Evolutionary conservation across 2,329 filamentous ascomycete species (phyloP).

Genomic region (Apiospora rasikravindrae): DNA sequence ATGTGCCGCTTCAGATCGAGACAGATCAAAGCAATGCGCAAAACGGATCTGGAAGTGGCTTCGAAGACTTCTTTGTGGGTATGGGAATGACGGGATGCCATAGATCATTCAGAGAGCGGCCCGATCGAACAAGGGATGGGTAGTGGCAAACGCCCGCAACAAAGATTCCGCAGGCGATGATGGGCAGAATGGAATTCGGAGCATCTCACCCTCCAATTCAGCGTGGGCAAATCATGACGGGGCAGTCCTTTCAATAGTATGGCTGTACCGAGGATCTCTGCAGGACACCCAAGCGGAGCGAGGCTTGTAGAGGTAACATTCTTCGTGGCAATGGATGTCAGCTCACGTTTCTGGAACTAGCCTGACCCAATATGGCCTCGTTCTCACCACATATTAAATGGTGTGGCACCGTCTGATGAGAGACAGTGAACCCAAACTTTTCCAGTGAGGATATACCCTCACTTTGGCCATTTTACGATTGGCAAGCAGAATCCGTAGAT

Average conservation of each 20-base stretch:
- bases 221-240: not conserved
- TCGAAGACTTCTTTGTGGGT: slow-evolving; percentile 28
- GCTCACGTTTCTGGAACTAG: slow-evolving; percentile 14
- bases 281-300: not conserved
- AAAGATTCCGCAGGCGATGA: slow-evolving; percentile 10
- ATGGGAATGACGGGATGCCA: slow-evolving; percentile 14
- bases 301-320: slow-evolving; percentile 3
- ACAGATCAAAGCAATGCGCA: slow-evolving; percentile 30
- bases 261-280: slow-evolving; percentile 2
- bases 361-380: not conserved
- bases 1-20: slow-evolving; percentile 21
- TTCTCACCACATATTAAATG: not conserved
- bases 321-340: not conserved
- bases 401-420: slow-evolving; percentile 1
- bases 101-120: slow-evolving; percentile 9
- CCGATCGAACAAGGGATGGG: slow-evolving; percentile 14
- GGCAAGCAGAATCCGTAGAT: not conserved
- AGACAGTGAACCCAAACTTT: not conserved
- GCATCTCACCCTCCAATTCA: slow-evolving; percentile 6
- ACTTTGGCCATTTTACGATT: not conserved
- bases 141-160: slow-evolving; percentile 15
- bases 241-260: not conserved
- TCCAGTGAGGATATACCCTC: not conserved
- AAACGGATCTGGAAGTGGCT: slow-evolving; percentile 28
- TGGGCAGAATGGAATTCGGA: slow-evolving; percentile 1